These are phyloP conservation scores for Marchantia paleacea DNA, from an alignment of 225 moss, liverwort and hornwort species.

Conservation along the genomic window DNA sequence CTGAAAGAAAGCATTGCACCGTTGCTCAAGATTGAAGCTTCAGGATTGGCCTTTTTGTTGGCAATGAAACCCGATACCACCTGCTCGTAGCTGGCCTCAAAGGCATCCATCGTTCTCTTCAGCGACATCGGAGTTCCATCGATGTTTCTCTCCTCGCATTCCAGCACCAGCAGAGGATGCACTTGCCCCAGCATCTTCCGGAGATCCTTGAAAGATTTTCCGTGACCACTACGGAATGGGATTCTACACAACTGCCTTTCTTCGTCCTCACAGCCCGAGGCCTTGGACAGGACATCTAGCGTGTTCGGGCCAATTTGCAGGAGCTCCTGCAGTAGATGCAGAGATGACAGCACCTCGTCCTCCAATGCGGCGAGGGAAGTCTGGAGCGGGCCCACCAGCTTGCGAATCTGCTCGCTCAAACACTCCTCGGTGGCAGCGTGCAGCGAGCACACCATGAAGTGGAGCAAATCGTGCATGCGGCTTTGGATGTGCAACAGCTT, in stretches of 20 bases:
- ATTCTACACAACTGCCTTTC: background rate
- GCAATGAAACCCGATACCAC: slow-evolving; percentile 32
- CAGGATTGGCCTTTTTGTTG: slow-evolving; percentile 24
- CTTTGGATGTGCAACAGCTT: slow-evolving; percentile 30
- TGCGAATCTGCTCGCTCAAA: slow-evolving; percentile 31
- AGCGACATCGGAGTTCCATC: slow-evolving; percentile 35
- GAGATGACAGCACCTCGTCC: slow-evolving; percentile 35
- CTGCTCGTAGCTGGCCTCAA: slow-evolving; percentile 29
- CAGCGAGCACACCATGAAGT: slow-evolving; percentile 38
- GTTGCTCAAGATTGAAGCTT: slow-evolving; percentile 26
- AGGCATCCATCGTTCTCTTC: slow-evolving; percentile 29
- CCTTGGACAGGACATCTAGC: background rate
- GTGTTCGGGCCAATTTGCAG: slow-evolving; percentile 20
- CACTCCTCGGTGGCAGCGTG: slow-evolving; percentile 39
- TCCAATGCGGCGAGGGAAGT: slow-evolving; percentile 30
- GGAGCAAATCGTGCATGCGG: slow-evolving; percentile 37
- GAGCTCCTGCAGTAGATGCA: slow-evolving; percentile 30
- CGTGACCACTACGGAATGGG: background rate
- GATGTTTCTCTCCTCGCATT: slow-evolving; percentile 20
- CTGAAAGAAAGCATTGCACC: slow-evolving; percentile 38
- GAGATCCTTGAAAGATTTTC: background rate
- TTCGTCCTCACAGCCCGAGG: slow-evolving; percentile 6
- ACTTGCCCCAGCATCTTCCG: slow-evolving; percentile 20
- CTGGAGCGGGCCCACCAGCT: slow-evolving; percentile 35
- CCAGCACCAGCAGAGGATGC: slow-evolving; percentile 30